Base-by-base conservation (phyloP, 108 stramenopile species). In the Pseudonitzschia pungens region DNA sequence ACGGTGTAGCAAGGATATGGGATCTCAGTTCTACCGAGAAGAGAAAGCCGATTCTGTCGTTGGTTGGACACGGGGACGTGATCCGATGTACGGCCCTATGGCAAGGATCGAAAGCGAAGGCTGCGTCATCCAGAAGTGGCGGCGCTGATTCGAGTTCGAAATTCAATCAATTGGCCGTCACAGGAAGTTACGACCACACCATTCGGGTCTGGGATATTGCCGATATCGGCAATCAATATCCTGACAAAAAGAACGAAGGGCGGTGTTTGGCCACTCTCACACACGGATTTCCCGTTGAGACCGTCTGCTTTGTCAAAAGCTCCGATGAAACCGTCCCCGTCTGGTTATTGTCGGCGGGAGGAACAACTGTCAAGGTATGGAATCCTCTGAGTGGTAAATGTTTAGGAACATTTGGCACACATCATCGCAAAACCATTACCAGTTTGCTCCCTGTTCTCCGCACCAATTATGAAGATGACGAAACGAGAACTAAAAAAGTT, bases 171-270 rank as follows among this genome's bases (percentile, higher is more conserved):
- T 43, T 87, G 62, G 83, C 77, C 5, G 81, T 91, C 14, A 92
- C 87, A 56, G 94, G 88, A n/a, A 88, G 86, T 28, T 92, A 92
- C 74, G 94, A 95, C 74, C 91, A 92, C 59, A 87, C 94, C 2
- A 77, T 95, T 73, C 89, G 94, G 15, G 83, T 90, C 28, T 95
- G 94, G 94, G 86, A 89, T 70, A 56, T 89, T 21, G 76, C 79
- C 5, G 48, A 73, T 62, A 27, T 77, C 42, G 40, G 16, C 42
- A 16, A 9, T 0, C 32, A 66, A 42, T 9, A 45, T 12, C 0
- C 26, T 6, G 57, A 21, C 21, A 15, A 65, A 66, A 26, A 64
- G 36, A 52, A 64, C 36, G 52, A 48, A 7, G 81, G 88, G 54
- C 72, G 82, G 51, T 91, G 90, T 73, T 58, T 91, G 33, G 71